Evolutionary conservation across 352 stramenopile species (phyloP).

Genomic region (Phytopythium aichiense): DNA sequence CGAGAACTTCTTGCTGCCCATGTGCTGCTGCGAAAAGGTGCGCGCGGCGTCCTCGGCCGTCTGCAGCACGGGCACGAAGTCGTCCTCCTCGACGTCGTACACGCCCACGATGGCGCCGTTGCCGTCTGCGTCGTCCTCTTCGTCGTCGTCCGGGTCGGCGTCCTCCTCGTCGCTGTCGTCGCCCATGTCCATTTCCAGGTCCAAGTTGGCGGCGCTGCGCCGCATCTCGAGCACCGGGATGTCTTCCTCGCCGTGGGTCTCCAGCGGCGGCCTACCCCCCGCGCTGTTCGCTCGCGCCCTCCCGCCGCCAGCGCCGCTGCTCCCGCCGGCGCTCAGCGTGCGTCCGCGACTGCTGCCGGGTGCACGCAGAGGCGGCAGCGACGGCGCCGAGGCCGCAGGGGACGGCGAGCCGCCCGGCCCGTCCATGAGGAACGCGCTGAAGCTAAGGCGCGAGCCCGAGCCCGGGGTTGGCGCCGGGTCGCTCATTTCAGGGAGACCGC

Average conservation of each 20-base stretch:
- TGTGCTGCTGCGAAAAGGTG: slow-evolving; percentile 13
- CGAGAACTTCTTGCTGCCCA: slow-evolving; percentile 48
- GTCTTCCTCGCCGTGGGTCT: slow-evolving; percentile 30
- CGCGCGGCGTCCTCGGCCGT: slow-evolving; percentile 54
- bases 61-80: slow-evolving; percentile 65
- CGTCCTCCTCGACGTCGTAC: slow-evolving; percentile 43
- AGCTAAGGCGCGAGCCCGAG: slow-evolving; percentile 21
- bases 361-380: slow-evolving; percentile 14
- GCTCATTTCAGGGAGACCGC: neutral
- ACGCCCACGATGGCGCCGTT: slow-evolving; percentile 25
- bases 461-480: neutral
- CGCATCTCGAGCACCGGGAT: slow-evolving; percentile 64
- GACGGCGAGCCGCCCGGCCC: slow-evolving; percentile 19
- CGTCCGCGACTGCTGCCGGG: neutral
- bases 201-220: slow-evolving; percentile 23
- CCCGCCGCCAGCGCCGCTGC: neutral
- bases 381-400: slow-evolving; percentile 17
- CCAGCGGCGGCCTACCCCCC: slow-evolving; percentile 9
- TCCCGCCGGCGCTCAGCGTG: slow-evolving; percentile 5
- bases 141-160: slow-evolving; percentile 18
- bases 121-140: slow-evolving; percentile 22
- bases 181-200: slow-evolving; percentile 23
- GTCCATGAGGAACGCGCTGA: slow-evolving; percentile 62
- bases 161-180: slow-evolving; percentile 24
- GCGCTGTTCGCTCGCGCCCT: neutral